Evolutionary conservation across 73 alveolate species (phyloP).

Genomic region (Stentor coeruleus): DNA sequence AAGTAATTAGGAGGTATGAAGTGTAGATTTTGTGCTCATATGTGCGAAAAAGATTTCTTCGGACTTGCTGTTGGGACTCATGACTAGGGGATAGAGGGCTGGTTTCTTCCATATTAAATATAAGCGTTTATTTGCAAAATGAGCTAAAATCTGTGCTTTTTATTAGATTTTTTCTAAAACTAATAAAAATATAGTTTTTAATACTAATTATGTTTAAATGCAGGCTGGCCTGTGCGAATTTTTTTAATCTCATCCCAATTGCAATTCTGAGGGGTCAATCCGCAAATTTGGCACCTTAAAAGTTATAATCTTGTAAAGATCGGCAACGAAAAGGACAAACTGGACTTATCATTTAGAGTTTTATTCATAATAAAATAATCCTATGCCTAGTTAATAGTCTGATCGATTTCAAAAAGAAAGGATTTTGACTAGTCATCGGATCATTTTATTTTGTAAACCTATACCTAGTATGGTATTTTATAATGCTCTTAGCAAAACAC

Average conservation of each 20-base stretch:
- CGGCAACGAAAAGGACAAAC: conserved; percentile 97
- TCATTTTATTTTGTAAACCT: conserved; percentile 93
- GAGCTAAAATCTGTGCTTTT: too few relatives aligned
- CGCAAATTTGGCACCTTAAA: conserved; percentile 84
- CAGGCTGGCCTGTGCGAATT: conserved; percentile 40
- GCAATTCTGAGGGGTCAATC: conserved; percentile 67
- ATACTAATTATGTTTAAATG: conserved; percentile 36
- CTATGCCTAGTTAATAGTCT: conserved; percentile 91
- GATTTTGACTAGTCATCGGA: conserved; percentile 90
- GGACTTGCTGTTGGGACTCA: background rate
- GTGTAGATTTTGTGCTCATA: background rate
- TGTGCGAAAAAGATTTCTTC: background rate
- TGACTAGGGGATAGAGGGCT: too few relatives aligned
- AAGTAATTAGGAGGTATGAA: background rate
- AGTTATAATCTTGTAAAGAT: conserved; percentile 97
- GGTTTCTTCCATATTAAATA: too few relatives aligned
- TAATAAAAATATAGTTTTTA: too few relatives aligned
- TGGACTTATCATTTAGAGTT: conserved; percentile 85
- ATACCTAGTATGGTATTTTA: conserved; percentile 99
- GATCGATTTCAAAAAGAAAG: conserved; percentile 94
- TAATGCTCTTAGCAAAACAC: conserved; percentile 60
- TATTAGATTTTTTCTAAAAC: too few relatives aligned
- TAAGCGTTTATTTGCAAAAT: too few relatives aligned
- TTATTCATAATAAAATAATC: conserved; percentile 95
- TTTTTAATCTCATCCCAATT: conserved; percentile 82